Evolutionary conservation across 495 filamentous ascomycete genomes (phyloP), one percentile per base, ranked within the genome.

Genomic region (Neurospora sp.): DNA sequence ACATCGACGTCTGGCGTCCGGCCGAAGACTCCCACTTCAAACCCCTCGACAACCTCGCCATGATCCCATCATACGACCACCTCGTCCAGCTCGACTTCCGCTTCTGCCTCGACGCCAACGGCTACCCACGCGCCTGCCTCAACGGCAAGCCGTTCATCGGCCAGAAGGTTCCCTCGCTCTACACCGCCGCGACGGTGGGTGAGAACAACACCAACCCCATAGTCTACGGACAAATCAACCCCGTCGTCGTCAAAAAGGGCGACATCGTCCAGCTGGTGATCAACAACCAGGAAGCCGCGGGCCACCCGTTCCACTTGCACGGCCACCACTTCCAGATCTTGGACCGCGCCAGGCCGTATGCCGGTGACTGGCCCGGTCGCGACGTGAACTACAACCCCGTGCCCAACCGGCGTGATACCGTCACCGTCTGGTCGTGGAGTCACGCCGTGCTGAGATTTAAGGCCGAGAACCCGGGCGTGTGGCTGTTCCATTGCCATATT

Each of bases 301-400:
- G 77, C 6, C 85, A 85, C 74, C 86, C 86, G 2, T 87, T 86
- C 75, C 86, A 88, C 71, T 77, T 87, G 4, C 76, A 97, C 85
- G 94, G 93, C 2, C 94, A 96, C 82, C 87, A 89, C 73, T 96
- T 94, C 83, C 93, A 96, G 77, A 82, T 93, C 7, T 78, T 93
- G 42, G 81, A 82, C 37, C 88, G 91, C 1, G 84, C 81, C 0
- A 65, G 73, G 12, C 78, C 79, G n/a, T 76, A 82, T 14, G 72
- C 74, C 2, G 84, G 89, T 2, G 74, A 78, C 68, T 86, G 81
- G 79, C 74, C 76, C 3, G 76, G 75, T 20, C 72, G 74, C 18
- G 81, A 88, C 4, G 85, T 85, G 7, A 74, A 72, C 72, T 77
- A 83, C 68, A 77, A 74, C 86, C 84, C 77, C 74, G 84, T 69